Base-by-base conservation (phyloP, 768 basidiomycete species). In the Termitomyces sp. region DNA sequence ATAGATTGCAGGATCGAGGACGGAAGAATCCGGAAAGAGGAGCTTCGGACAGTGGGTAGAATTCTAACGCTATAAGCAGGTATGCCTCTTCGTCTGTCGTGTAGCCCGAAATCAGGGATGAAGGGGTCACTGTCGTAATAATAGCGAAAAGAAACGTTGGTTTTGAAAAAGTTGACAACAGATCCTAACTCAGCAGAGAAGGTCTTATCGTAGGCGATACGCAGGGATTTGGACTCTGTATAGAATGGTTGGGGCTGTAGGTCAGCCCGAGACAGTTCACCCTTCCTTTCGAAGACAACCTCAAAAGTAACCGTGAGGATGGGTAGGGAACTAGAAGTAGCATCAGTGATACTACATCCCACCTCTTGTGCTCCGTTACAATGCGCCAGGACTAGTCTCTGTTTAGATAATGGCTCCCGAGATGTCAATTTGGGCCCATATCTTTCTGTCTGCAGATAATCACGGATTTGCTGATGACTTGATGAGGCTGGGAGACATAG, bases 1-100 rank as follows among this genome's bases (percentile, higher is more conserved):
- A 58, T 58, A 19, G 12, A 32, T 19, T 14, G 52, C 10, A 48
- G 43, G 19, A 54, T 44, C 2, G 45, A 46, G 17, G 39, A 30
- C 7, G 52, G 52, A 49, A 58, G 52, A 50, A 19, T 6, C 10
- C 34, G 28, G 27, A 41, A 23, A 35, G 19, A 19, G 16, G 47
- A 27, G 1, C 30, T 19, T 50, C 55, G 55, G 17, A 17, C 19
- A 16, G 44, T 8, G 23, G 55, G 55, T 3, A 56, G 40, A 25
- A 56, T 35, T 41, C 55, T 56, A 8, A 17, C 23, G 30, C 48
- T 56, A 30, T 49, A 56, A 27, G 48, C 21, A 34, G 55, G 55
- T 11, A 56, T 17, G 9, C 55, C 48, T 9, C 23, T 50, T 17
- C 40, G 48, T n/a, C 14, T 39, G 1, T 32, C 30, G 28, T 41